Base-by-base conservation (phyloP, 805 yeast species). In the Teunomyces stri region DNA sequence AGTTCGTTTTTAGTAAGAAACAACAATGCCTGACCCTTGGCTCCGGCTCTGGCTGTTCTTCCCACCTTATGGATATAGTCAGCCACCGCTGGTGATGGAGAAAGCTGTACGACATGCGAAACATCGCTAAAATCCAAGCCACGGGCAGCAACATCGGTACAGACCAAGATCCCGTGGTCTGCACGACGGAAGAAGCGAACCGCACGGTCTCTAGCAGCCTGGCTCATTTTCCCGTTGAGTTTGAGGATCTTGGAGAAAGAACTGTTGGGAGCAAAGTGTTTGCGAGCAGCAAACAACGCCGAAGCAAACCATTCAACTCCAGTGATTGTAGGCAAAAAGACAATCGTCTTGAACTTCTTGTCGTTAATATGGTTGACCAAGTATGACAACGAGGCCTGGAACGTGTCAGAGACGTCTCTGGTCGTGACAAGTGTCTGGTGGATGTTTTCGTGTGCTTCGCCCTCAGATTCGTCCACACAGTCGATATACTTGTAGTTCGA, bases 111-210 rank as follows among this genome's bases (percentile, higher is more conserved):
- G 44, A 92, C 97, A 61, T 89, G 88, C 21, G 89, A 69, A 25
- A 92, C 95, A 56, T 81, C 81, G 47, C 91, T 94, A 77, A 92
- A 88, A 72, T 92, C 97, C 85, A 92, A 84, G 56, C 98, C 98
- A 70, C 98, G 82, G 11, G 97, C 97, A 51, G 91, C 95, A 49
- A 92, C 97, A 68, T 90, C 96, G 5, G 97, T 87, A 47, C 92
- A 84, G 46, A 92, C 80, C 48, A 92, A 74, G 39, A 91, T 61
- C 47, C 89, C 87, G 25, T 65, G 73, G 45, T 51, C 64, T 66
- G 48, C 62, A 48, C 51, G 56, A 53, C 83, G 78, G 72, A 84
- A 87, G 30, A 60, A 59, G 43, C 72, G 73, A 31, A 87, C 81
- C 21, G 81, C 66, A 51, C 72, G 69, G 51, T 84, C 86, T 63